Evolutionary conservation across 768 basidiomycete species (phyloP).

Genomic region (Pulveroboletus frians): DNA sequence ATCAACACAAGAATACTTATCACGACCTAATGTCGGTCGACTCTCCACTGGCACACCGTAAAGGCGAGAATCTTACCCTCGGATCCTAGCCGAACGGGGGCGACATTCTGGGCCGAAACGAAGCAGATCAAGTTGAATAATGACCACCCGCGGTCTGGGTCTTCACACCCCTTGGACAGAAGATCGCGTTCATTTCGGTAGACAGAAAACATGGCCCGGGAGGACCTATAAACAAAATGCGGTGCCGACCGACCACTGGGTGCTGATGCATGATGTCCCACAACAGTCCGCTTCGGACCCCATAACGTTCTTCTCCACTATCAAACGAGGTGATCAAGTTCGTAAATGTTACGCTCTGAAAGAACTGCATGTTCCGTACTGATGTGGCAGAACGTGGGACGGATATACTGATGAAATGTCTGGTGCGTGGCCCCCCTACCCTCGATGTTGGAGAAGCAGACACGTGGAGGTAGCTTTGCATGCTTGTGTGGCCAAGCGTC

Average conservation of each 20-base stretch:
- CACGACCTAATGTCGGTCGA: neutral
- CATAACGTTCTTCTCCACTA: slow-evolving; percentile 21
- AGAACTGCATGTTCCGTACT: slow-evolving; percentile 3
- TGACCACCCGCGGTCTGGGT: neutral
- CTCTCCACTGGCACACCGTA: neutral
- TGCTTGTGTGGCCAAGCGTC: slow-evolving; percentile 4
- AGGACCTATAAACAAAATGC: slow-evolving; percentile 4
- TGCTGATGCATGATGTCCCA: slow-evolving; percentile 5
- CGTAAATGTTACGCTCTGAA: slow-evolving; percentile 2
- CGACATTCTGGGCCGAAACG: neutral
- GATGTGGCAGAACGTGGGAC: slow-evolving; percentile 5
- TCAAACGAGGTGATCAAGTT: slow-evolving; percentile 16
- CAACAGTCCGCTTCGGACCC: slow-evolving; percentile 18
- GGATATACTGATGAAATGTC: neutral
- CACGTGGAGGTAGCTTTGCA: neutral
- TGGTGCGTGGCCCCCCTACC: neutral
- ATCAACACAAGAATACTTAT: slow-evolving; percentile 7
- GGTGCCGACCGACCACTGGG: neutral
- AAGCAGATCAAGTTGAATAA: neutral
- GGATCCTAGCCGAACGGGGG: neutral
- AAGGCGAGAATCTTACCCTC: slow-evolving; percentile 6
- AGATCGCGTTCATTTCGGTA: neutral
- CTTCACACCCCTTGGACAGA: neutral
- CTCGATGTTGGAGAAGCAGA: slow-evolving; percentile 1
- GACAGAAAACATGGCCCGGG: slow-evolving; percentile 3